Percentiles rank a stretch among this genome's conserved stretches.
Evolutionary conservation across 129 eudicot genomes (phyloP).

Genomic region (Smallanthus sonchifolius): DNA sequence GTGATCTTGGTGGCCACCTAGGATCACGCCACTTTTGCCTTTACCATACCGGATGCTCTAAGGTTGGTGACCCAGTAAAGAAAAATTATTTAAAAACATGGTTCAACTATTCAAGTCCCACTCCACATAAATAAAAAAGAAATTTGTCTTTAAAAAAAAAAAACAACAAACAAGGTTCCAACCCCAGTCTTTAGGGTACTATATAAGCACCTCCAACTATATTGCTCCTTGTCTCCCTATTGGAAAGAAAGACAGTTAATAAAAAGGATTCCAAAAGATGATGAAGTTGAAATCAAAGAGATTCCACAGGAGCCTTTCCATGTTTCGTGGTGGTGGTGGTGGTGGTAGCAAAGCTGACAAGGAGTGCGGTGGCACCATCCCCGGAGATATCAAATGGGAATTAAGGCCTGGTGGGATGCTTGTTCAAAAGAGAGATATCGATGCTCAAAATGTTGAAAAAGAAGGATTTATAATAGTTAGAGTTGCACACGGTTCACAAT

Average conservation of each 20-base stretch:
- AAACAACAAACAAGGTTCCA: conserved; percentile 1
- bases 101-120: too few species aligned
- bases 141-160: too few species aligned
- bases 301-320: conserved; percentile 61
- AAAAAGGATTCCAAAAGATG: conserved; percentile 25
- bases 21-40: too few species aligned
- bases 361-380: conserved; percentile 9
- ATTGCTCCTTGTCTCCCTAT: conserved; percentile 1
- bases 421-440: conserved; percentile 64
- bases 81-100: too few species aligned
- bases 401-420: conserved; percentile 82
- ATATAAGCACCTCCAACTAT: conserved; percentile 16
- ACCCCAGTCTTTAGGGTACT: not conserved
- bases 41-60: too few species aligned
- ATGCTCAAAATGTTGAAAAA: conserved; percentile 22
- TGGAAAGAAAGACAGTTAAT: not conserved
- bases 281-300: conserved; percentile 65
- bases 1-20: too few species aligned
- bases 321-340: conserved; percentile 34
- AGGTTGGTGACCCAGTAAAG: too few species aligned
- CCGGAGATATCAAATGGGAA: conserved; percentile 69
- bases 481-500: conserved; percentile 56
- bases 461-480: conserved; percentile 49
- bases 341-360: conserved; percentile 1
- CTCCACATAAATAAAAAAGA: too few species aligned